Evolutionary conservation across 176 grass and related monocot genomes (phyloP), one percentile per base, ranked within the genome.

Genomic region (Triticum monococcum): DNA sequence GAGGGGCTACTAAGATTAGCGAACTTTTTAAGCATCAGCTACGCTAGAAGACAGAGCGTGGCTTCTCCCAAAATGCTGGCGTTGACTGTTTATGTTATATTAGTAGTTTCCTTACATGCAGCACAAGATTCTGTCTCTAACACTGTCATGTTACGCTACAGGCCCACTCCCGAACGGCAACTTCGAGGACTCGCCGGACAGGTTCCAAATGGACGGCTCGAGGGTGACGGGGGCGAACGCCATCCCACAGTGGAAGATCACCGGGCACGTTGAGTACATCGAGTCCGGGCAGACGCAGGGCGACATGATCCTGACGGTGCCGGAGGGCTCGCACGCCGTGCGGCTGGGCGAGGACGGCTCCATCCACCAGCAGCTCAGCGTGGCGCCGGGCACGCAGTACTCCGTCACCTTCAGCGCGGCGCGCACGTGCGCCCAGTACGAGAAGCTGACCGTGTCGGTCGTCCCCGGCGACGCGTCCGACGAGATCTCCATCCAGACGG

Each of bases 321-420:
- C 88, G 1, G 79, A 90, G 83, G 88, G 83, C 9, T 68, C 38
- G 16, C 79, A 90, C 72, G 88, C 88, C 13, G 71, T 90, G 12
- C 88, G 88, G 13, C 88, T 90, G 13, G 88, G 84, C 23, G 82
- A 90, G 37, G 79, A 86, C 13, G 88, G 84, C 48, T 78, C 72
- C 18, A 40, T 90, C 70, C 66, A 64, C 72, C 88, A 90, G 79
- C 38, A 50, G 71, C 50, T 86, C 52, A 16, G 3, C 63, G 72
- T 90, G 64, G 37, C 71, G 0, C 64, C 31, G 20, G 83, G 72
- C 84, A 63, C 36, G 43, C 81, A 82, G 78, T 90, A 90, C 84
- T 81, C 88, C 35, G 72, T 90, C 72, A 90, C 88, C 64, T 90
- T 90, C 84, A 72, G 84, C 72, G 88, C 88, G 22, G 88, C 72